Evolutionary conservation across 352 stramenopile genomes (phyloP), one percentile per base, ranked within the genome.

Genomic region (Globisporangium recalcitrans): DNA sequence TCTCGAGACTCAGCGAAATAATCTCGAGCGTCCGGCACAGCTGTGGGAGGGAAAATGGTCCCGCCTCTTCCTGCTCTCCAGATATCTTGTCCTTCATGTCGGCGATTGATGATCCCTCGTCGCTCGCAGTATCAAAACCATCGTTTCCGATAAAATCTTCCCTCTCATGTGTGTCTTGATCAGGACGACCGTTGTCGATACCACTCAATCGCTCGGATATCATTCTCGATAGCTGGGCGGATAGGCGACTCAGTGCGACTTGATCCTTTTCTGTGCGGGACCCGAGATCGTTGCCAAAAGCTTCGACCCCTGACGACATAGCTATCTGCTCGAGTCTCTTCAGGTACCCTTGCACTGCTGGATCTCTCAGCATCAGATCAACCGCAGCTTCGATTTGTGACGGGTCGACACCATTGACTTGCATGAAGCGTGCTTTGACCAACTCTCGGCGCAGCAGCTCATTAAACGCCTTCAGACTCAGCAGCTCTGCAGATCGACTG

Each of bases 381-480:
- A 79, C 55, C 32, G 71, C 58, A 7, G 40, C 63, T 51, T 88
- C 70, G 7, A 75, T 34, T 26, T 73, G 55, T 8, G 26, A 31
- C 21, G 62, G 34, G 19, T 72, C 63, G 1, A 58, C 54, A 6
- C 74, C 69, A 44, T 62, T 58, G 9, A 64, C 56, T 14, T 69
- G 49, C 7, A 79, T 44, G 26, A 87, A 79, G 0, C 78, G 72
- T 26, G 77, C 72, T 55, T 83, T 91, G 16, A 93, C 64, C 2
- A 94, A 60, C 38, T 93, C 87, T 48, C 76, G 77, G 10, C 78
- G 79, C 1, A 96, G 58, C 14, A 96, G 47, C 4, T 78, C 65
- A 44, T 90, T 88, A 21, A 91, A 78, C 0, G 84, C 78, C 53
- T 88, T 87, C 32, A 91, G 59, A n/a, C 69, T 75, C 21, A 84